These are phyloP conservation scores for Aspergillus felis DNA, from an alignment of 2,329 filamentous ascomycete species.

Conservation along the genomic window DNA sequence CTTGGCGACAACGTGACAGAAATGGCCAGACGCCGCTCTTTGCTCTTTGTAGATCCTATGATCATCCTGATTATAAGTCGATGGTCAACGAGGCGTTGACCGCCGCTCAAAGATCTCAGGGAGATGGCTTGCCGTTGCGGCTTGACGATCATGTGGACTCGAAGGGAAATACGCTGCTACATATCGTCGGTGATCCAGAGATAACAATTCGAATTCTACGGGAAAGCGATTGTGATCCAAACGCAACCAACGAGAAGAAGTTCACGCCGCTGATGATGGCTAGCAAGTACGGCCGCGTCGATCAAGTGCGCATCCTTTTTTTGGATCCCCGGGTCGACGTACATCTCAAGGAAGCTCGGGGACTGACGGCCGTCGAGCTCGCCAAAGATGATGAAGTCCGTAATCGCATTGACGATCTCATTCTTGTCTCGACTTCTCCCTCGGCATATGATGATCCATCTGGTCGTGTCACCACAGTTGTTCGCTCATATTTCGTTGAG, in stretches of 20 bases:
- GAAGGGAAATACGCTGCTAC: slow-evolving; percentile 92
- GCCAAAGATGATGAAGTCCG: slow-evolving; percentile 97
- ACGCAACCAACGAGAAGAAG: slow-evolving; percentile 88
- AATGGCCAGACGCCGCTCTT: slow-evolving; percentile 98
- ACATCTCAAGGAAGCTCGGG: slow-evolving; percentile 76
- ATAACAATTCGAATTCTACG: slow-evolving; percentile 72
- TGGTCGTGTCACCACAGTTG: slow-evolving; percentile 83
- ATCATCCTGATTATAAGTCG: slow-evolving; percentile 76
- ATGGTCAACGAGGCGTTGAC: slow-evolving; percentile 84
- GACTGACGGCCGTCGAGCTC: slow-evolving; percentile 88
- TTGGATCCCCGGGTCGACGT: slow-evolving; percentile 83
- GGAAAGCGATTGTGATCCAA: slow-evolving; percentile 89
- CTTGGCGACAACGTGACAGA: slow-evolving; percentile 88
- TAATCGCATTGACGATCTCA: slow-evolving; percentile 92
- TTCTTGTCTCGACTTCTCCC: slow-evolving; percentile 68
- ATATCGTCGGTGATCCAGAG: slow-evolving; percentile 84
- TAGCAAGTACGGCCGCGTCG: slow-evolving; percentile 94
- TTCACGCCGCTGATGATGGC: slow-evolving; percentile 98
- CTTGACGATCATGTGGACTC: slow-evolving; percentile 87
- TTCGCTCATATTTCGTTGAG: slow-evolving; percentile 94
- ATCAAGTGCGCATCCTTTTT: slow-evolving; percentile 86
- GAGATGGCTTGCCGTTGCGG: slow-evolving; percentile 75
- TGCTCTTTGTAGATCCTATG: slow-evolving; percentile 90
- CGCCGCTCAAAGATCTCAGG: slow-evolving; percentile 69
- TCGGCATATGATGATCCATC: slow-evolving; percentile 57